These are phyloP conservation scores for Boletus vinaceobasis DNA, from an alignment of 768 basidiomycete species.

Conservation along the genomic window DNA sequence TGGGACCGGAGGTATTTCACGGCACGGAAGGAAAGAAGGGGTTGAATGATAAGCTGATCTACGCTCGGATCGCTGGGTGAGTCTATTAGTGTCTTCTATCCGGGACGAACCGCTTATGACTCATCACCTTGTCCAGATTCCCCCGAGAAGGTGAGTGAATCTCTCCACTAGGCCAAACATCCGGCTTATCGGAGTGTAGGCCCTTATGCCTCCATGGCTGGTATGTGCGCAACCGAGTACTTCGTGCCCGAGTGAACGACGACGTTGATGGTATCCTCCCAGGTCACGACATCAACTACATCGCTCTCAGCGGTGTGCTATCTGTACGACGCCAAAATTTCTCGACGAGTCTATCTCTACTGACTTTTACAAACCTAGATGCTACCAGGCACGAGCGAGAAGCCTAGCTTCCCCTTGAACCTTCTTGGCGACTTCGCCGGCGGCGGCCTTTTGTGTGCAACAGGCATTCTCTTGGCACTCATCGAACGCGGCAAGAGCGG, in stretches of 20 bases:
- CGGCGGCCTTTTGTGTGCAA: constrained; percentile 67
- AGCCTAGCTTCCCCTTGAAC: constrained; percentile 72
- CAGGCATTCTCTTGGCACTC: constrained; percentile 73
- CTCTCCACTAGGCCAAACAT: not conserved
- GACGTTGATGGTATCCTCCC: not conserved
- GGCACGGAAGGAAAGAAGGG: constrained; percentile 43
- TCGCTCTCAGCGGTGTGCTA: constrained; percentile 73
- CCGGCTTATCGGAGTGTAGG: constrained; percentile 40
- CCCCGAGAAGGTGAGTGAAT: constrained; percentile 50
- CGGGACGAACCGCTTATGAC: not conserved
- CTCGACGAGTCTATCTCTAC: not conserved
- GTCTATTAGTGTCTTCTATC: constrained; percentile 20
- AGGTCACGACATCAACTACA: constrained; percentile 86
- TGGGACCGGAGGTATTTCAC: constrained; percentile 74
- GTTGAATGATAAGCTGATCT: constrained; percentile 62
- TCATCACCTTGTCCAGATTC: constrained; percentile 40
- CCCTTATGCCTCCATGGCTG: constrained; percentile 72
- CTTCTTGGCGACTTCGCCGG: constrained; percentile 81
- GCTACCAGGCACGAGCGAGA: constrained; percentile 60
- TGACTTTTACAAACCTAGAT: constrained; percentile 39
- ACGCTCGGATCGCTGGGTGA: constrained; percentile 74
- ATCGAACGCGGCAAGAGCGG: constrained; percentile 63
- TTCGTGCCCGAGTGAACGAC: not conserved
- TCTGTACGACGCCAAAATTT: constrained; percentile 41
- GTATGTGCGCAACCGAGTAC: constrained; percentile 39